Conservation (phyloP, 2,329 filamentous ascomycete species). For the Dryadomyces sulphureus region DNA sequence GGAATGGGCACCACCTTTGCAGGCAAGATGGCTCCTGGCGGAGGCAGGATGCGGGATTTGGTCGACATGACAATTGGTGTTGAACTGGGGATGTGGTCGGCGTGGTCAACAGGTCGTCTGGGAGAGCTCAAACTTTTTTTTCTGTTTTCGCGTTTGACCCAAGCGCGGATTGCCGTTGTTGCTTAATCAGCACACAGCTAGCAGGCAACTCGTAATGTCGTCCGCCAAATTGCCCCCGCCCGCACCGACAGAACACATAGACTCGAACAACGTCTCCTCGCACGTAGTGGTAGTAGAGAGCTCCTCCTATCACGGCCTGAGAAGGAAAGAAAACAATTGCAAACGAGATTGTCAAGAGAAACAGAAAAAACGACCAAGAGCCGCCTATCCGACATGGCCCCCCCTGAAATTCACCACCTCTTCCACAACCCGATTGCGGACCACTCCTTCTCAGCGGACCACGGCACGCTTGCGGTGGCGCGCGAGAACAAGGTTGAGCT, state of each 20-base stretch:
- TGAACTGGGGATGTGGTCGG: neutral
- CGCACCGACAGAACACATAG: too few relatives aligned
- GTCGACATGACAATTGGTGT: conserved; percentile 18
- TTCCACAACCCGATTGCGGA: conserved; percentile 95
- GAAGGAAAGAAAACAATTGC: neutral
- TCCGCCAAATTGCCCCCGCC: too few relatives aligned
- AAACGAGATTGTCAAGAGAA: too few relatives aligned
- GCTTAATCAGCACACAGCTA: too few relatives aligned
- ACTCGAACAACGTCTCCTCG: neutral
- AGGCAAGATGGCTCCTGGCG: conserved; percentile 15
- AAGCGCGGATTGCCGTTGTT: too few relatives aligned
- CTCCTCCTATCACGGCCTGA: conserved; percentile 61
- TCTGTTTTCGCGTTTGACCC: too few relatives aligned
- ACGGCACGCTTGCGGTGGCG: conserved; percentile 74
- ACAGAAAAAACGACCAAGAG: neutral
- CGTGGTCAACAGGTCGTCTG: neutral
- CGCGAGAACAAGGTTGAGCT: conserved; percentile 84
- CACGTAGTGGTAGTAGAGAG: conserved; percentile 88
- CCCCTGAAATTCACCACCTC: conserved; percentile 87
- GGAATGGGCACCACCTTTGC: conserved; percentile 36
- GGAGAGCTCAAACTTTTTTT: too few relatives aligned
- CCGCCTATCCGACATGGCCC: conserved; percentile 65
- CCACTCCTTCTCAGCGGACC: conserved; percentile 94
- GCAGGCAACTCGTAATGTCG: too few relatives aligned
- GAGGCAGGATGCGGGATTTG: conserved; percentile 15